phyloP scores from a whole-genome alignment of 1,284 basidiomycete genomes.

The Cutaneotrichosporon sp. region DNA sequence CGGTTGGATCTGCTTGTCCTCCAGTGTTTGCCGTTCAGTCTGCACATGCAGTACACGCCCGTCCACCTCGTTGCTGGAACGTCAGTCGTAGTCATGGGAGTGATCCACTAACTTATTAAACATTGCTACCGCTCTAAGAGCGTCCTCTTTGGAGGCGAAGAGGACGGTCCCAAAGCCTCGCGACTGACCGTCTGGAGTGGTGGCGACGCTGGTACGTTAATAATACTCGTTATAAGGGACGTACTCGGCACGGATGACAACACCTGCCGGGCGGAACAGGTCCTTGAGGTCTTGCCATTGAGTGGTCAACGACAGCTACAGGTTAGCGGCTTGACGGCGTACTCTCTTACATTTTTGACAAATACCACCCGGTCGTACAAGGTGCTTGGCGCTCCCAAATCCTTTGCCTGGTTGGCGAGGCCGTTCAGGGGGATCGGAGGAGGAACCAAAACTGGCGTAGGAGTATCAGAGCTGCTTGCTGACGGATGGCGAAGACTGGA shows the following conservation, averaged over 20 bases:
- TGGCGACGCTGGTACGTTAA: slow-evolving; percentile 56
- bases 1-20: slow-evolving; percentile 19
- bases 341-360: slow-evolving; percentile 54
- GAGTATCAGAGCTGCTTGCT: background rate
- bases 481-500: background rate
- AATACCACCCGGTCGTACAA: slow-evolving; percentile 59
- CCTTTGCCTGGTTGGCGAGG: slow-evolving; percentile 32
- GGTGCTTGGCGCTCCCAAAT: slow-evolving; percentile 36
- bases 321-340: background rate
- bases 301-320: slow-evolving; percentile 85
- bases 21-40: slow-evolving; percentile 36
- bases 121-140: slow-evolving; percentile 74
- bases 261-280: slow-evolving; percentile 79
- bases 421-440: slow-evolving; percentile 30
- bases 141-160: slow-evolving; percentile 77
- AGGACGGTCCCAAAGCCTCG: slow-evolving; percentile 83
- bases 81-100: background rate
- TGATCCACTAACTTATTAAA: slow-evolving; percentile 69
- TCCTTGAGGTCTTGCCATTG: slow-evolving; percentile 99
- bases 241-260: slow-evolving; percentile 74
- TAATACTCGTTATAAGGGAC: slow-evolving; percentile 1
- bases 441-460: slow-evolving; percentile 2
- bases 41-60: slow-evolving; percentile 41
- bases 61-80: slow-evolving; percentile 34
- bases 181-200: slow-evolving; percentile 77